Percentiles rank a stretch among this genome's conserved stretches.
phyloP scores from a whole-genome alignment of 108 stramenopile genomes.

The Bacterosira constricta region DNA sequence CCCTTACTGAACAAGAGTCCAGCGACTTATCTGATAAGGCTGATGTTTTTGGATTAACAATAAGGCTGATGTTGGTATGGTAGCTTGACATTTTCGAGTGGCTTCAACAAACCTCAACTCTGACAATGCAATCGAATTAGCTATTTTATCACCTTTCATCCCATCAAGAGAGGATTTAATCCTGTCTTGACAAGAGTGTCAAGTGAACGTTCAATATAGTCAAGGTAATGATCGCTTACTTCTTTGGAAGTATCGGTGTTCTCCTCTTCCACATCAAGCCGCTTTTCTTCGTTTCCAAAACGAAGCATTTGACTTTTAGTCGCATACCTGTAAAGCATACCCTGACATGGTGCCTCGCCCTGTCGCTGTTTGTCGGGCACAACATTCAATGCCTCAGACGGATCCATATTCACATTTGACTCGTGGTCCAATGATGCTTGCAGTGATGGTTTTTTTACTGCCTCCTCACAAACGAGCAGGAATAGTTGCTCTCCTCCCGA shows the following conservation, averaged over 20 bases:
- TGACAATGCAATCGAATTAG: too few species aligned
- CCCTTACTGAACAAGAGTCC: conserved; percentile 28
- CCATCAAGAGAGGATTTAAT: conserved; percentile 45
- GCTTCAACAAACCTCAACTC: too few species aligned
- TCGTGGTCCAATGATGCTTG: conserved; percentile 14
- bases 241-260: background rate
- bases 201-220: conserved; percentile 51
- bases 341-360: conserved; percentile 36
- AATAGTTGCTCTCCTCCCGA: conserved; percentile 27
- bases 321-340: conserved; percentile 46
- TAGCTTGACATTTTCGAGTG: too few species aligned
- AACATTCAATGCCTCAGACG: conserved; percentile 14
- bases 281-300: conserved; percentile 41
- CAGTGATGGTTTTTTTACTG: conserved; percentile 28
- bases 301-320: conserved; percentile 44
- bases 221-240: conserved; percentile 23
- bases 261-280: conserved; percentile 14
- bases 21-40: conserved; percentile 30
- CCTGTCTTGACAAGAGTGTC: conserved; percentile 36
- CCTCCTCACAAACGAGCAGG: conserved; percentile 40
- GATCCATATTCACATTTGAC: conserved; percentile 7
- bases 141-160: too few species aligned
- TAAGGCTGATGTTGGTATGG: too few species aligned
- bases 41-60: conserved; percentile 31
- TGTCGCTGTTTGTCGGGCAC: conserved; percentile 23